phyloP scores from a whole-genome alignment of 176 grass and related monocot genomes.

The Guadua angustifolia region DNA sequence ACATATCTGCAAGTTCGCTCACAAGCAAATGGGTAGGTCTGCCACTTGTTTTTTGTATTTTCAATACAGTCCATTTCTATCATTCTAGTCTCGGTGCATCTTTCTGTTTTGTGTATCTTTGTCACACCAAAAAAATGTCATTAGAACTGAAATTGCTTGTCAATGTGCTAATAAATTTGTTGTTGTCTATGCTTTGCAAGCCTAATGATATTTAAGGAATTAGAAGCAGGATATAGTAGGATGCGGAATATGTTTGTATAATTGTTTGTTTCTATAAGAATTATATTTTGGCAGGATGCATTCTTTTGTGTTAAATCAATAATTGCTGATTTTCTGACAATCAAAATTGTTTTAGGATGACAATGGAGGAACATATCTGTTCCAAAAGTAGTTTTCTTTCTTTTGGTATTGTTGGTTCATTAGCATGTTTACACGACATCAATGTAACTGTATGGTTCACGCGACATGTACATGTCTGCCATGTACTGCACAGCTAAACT shows the following conservation, averaged over 20 bases:
- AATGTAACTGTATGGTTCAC: neutral
- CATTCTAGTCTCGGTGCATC: constrained; percentile 3
- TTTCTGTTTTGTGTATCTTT: constrained; percentile 32
- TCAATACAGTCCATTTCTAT: constrained; percentile 33
- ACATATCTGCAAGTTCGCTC: constrained; percentile 95
- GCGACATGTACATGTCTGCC: neutral
- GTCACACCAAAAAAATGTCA: constrained; percentile 5
- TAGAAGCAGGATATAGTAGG: constrained; percentile 22
- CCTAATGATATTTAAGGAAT: neutral
- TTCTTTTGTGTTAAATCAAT: constrained; percentile 1
- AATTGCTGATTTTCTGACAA: constrained; percentile 6
- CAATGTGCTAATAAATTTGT: constrained; percentile 31
- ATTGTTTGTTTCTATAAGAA: constrained; percentile 11
- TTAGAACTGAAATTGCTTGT: neutral
- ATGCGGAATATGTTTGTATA: constrained; percentile 18
- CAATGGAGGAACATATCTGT: constrained; percentile 10
- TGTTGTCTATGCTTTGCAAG: neutral
- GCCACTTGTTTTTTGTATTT: constrained; percentile 37
- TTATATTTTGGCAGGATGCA: constrained; percentile 4
- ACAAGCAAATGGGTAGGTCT: constrained; percentile 96
- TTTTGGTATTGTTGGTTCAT: constrained; percentile 18
- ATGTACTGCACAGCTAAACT: neutral
- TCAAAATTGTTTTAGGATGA: constrained; percentile 13
- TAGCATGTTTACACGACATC: neutral
- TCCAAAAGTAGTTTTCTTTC: neutral